phyloP scores from a whole-genome alignment of 371 early-diverging fungal species.

The Apophysomyces trapeziformis region DNA sequence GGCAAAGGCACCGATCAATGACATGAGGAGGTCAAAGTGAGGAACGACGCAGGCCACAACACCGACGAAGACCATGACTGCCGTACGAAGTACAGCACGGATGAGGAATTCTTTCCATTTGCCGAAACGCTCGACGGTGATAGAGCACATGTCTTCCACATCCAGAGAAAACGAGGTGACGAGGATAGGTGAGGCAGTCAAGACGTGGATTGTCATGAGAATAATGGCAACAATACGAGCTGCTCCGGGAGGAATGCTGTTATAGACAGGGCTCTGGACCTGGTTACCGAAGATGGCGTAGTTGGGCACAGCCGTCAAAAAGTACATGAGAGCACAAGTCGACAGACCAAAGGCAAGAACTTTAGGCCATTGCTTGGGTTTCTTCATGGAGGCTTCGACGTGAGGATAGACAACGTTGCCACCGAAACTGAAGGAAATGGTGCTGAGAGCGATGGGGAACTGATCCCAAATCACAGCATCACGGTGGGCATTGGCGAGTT shows the following conservation, averaged over 20 bases:
- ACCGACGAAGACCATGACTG: conserved; percentile 51
- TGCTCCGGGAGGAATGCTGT: conserved; percentile 70
- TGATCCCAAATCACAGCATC: conserved; percentile 54
- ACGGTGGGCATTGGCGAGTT: conserved; percentile 31
- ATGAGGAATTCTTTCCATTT: conserved; percentile 54
- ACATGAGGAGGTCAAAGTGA: conserved; percentile 79
- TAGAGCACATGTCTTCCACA: conserved; percentile 57
- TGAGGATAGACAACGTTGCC: conserved; percentile 85
- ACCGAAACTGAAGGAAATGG: conserved; percentile 81
- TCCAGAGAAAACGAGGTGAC: conserved; percentile 76
- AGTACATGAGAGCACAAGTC: conserved; percentile 79
- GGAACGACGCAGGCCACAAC: conserved; percentile 71
- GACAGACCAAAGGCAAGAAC: conserved; percentile 71
- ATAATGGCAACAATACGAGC: conserved; percentile 69
- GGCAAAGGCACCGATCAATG: conserved; percentile 80
- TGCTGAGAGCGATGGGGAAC: conserved; percentile 62
- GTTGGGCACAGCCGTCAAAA: conserved; percentile 77
- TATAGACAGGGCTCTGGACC: conserved; percentile 75
- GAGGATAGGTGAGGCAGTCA: conserved; percentile 80
- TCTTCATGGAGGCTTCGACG: conserved; percentile 83
- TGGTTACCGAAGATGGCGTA: conserved; percentile 80
- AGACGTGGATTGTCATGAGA: conserved; percentile 79
- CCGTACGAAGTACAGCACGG: conserved; percentile 57
- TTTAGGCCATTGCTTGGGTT: conserved; percentile 75
- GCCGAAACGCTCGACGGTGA: conserved; percentile 52